phyloP scores from a whole-genome alignment of 2,329 filamentous ascomycete species.

The Diaporthe citriasiana region DNA sequence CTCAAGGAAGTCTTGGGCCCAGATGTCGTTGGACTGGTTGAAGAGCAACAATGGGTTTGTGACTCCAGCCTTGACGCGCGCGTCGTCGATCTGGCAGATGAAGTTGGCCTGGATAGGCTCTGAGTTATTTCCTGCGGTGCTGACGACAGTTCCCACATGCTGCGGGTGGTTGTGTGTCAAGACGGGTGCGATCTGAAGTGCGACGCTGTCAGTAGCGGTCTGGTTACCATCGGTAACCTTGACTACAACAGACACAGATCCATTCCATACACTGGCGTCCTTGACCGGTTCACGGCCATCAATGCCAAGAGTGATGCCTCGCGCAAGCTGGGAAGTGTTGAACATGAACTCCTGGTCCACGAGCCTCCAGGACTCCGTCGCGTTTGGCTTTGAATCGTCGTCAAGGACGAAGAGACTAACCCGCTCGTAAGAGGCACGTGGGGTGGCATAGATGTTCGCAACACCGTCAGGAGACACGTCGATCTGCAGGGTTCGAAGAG shows the following conservation, averaged over 20 bases:
- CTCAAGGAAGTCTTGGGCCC: background rate
- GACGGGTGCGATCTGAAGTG: background rate
- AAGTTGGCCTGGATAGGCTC: background rate
- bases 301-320: background rate
- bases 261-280: background rate
- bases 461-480: background rate
- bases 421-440: background rate
- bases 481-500: background rate
- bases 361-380: background rate
- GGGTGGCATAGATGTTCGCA: background rate
- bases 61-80: background rate
- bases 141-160: background rate
- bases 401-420: background rate
- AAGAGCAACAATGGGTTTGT: background rate
- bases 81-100: background rate
- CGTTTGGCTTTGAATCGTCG: background rate
- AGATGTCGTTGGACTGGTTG: background rate
- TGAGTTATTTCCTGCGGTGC: background rate
- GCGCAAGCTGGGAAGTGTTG: background rate
- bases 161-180: background rate
- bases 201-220: background rate
- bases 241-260: background rate
- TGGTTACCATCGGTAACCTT: background rate
- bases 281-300: background rate
- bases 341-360: background rate